Base-by-base conservation (phyloP, 73 alveolate genomes). In the Symbiodinium pilosum region DNA sequence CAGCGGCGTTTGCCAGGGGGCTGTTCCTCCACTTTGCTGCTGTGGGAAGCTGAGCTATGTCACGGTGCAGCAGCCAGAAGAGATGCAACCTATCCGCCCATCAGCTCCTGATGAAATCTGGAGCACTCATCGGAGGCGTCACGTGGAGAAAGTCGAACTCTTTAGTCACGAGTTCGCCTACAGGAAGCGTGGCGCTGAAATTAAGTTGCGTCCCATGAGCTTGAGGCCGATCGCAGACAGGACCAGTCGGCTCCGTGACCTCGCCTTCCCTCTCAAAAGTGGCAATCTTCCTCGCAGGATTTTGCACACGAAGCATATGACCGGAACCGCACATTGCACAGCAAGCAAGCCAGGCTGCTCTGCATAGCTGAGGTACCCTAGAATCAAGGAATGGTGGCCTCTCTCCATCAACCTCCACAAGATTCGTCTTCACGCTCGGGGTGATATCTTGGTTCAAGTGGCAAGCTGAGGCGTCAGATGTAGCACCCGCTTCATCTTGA, bases 41-140 rank as follows among this genome's bases (percentile, higher is more conserved):
- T n/a, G n/a, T n/a, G n/a, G n/a, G n/a, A n/a, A n/a, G n/a, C n/a
- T n/a, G n/a, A n/a, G n/a, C n/a, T n/a, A 77, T 18, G 18, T 34
- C 39, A n/a, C 36, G 30, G 21, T 32, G 38, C 8, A 71, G 84
- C 16, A 28, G 12, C 84, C 16, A 0, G 84, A 7, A n/a, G 43
- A 5, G 34, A 8, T 4, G 38, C 84, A 71, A 71, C 7, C 84
- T 16, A n/a, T 24, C 34, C 43, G 59, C 59, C 38, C 24, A 18
- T 20, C 24, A 3, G 14, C 81, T 26, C 97, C 81, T 68, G 81
- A 91, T 86, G 40, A 91, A 91, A 81, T 69, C 88, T 24, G 97
- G 97, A 7, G 97, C 88, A 43, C 97, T 91, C 97, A 91, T 91
- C 34, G 97, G 97, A 3, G 97, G 97, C 54, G 97, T 91, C 51